phyloP scores from a whole-genome alignment of 345 rosid genomes.

The Sapria himalayana region DNA sequence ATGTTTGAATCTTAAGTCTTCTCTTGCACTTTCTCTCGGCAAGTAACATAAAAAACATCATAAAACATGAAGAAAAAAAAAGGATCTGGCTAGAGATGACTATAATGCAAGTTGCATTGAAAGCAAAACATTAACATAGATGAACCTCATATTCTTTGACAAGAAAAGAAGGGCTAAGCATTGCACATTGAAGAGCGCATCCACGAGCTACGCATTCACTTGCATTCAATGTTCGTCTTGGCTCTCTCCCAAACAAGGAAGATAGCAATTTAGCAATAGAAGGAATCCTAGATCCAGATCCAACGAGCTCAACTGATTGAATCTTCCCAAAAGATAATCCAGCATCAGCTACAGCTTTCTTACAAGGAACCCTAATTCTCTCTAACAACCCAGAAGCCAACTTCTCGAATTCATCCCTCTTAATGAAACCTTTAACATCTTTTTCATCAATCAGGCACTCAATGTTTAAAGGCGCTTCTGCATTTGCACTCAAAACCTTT shows the following conservation, averaged over 20 bases:
- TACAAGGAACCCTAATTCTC: constrained; percentile 27
- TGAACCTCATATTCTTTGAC: constrained; percentile 47
- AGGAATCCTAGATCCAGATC: constrained; percentile 51
- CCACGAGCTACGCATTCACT: constrained; percentile 58
- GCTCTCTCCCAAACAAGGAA: constrained; percentile 28
- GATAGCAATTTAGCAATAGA: constrained; percentile 28
- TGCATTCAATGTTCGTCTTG: constrained; percentile 43
- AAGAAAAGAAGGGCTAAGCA: constrained; percentile 43
- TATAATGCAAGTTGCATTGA: too few relatives aligned
- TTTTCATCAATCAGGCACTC: constrained; percentile 58
- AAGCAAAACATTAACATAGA: too few relatives aligned
- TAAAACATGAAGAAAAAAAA: too few relatives aligned
- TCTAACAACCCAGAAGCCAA: constrained; percentile 27
- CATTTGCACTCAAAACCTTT: constrained; percentile 55
- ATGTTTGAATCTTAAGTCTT: too few relatives aligned
- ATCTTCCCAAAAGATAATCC: constrained; percentile 28
- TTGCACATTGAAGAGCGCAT: constrained; percentile 61
- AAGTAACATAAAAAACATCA: too few relatives aligned
- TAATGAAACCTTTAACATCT: constrained; percentile 45
- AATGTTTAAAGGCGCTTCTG: constrained; percentile 40
- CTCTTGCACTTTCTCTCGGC: too few relatives aligned
- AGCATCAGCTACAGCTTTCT: constrained; percentile 36
- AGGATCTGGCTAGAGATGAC: too few relatives aligned
- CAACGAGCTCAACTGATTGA: constrained; percentile 47
- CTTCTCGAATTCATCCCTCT: constrained; percentile 43